Conservation (phyloP, 2,329 filamentous ascomycete species). For the Nemania diffusa region DNA sequence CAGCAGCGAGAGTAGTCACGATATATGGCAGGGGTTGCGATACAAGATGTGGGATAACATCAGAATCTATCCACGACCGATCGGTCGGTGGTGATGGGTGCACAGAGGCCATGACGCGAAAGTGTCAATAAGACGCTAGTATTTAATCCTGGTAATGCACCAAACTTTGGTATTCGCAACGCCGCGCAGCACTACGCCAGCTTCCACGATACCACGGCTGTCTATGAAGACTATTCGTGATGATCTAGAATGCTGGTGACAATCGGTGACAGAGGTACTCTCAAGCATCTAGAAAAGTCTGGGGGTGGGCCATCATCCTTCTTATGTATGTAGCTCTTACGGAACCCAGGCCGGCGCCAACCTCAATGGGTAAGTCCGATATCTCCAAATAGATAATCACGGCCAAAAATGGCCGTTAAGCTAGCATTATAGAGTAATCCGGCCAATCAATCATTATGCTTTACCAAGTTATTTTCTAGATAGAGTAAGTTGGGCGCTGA, state of each 20-base stretch:
- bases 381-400: background rate
- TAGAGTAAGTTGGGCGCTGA: background rate
- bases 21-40: slow-evolving; percentile 23
- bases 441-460: background rate
- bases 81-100: slow-evolving; percentile 30
- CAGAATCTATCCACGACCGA: slow-evolving; percentile 28
- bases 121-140: background rate
- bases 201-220: background rate
- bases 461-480: background rate
- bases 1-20: slow-evolving; percentile 11
- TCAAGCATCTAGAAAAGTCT: background rate
- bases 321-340: slow-evolving; percentile 12
- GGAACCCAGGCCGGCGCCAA: slow-evolving; percentile 15
- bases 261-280: background rate
- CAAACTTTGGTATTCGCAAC: background rate
- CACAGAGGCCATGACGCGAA: slow-evolving; percentile 13
- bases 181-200: background rate
- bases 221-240: background rate
- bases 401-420: background rate
- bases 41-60: slow-evolving; percentile 18
- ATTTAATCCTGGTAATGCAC: background rate
- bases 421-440: background rate
- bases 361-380: slow-evolving; percentile 30
- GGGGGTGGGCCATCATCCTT: slow-evolving; percentile 9
- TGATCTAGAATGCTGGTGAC: background rate